Evolutionary conservation across 805 yeast species (phyloP), one percentile per base, ranked within the genome.

Genomic region (Wickerhamomyces strasburgensis): DNA sequence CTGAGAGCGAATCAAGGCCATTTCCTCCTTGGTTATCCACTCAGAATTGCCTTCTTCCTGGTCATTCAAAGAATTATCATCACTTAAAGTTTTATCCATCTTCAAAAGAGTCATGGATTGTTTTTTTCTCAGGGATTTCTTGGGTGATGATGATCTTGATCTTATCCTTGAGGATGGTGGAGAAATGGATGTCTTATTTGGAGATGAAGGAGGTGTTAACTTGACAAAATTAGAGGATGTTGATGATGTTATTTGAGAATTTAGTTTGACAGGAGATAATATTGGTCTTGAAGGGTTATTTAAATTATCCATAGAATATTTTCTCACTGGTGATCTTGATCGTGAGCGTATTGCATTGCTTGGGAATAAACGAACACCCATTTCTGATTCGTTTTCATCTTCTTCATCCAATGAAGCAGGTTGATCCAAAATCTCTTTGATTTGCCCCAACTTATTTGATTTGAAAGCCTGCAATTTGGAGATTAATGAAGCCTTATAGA

Each of bases 401-500:
- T 37, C 34, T 13, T 33, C 38, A 5, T 41, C 43, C 14, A 33
- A 15, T 3, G 35, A 31, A 31, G 34, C 32, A 6, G n/a, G n/a
- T n/a, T 31, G 16, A 9, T 29, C 14, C 15, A 16, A n/a, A 11
- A 19, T 34, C 18, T 45, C 48, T 32, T 34, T 47, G 14, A 49
- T 45, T 13, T 39, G 29, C 2, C 43, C 48, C 33, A 49, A 31
- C 19, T 38, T 41, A 7, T 6, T 2, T 9, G 10, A 14, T 31
- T 28, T 43, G 28, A 36, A 32, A 11, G 29, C n/a, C 21, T 53
- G 52, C n/a, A 53, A 16, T 18, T 38, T 55, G 2, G 44, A 31
- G 7, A 51, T 30, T 5, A 54, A 14, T 13, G 54, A 54, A 3
- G 78, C 80, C 47, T 70, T 72, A 55, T 71, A 80, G 9, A 82